Percentiles rank a stretch among this genome's conserved stretches.
phyloP scores from a whole-genome alignment of 2,329 filamentous ascomycete genomes.

The Curvularia hawaiiensis region DNA sequence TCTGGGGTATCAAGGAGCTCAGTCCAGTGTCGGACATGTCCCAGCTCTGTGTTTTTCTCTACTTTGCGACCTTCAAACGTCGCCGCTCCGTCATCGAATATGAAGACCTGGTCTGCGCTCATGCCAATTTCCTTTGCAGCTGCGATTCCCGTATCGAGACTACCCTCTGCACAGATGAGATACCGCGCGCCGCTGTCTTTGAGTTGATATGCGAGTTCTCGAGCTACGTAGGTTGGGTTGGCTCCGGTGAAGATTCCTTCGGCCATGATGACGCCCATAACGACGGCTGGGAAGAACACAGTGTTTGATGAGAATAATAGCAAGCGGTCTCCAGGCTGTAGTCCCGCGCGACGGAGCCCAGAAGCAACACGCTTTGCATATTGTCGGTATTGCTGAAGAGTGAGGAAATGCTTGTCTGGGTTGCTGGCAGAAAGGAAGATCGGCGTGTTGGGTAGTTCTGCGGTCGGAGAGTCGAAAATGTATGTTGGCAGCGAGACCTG shows the following conservation, averaged over 20 bases:
- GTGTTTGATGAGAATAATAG: conserved; percentile 76
- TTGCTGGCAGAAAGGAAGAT: conserved; percentile 68
- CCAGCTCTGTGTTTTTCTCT: conserved; percentile 46
- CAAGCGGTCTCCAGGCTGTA: conserved; percentile 70
- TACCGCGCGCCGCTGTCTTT: conserved; percentile 71
- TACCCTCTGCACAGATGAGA: conserved; percentile 66
- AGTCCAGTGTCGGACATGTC: conserved; percentile 64
- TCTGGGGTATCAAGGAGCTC: conserved; percentile 56
- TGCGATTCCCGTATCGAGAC: conserved; percentile 67
- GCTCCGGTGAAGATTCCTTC: conserved; percentile 79
- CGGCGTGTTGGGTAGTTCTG: conserved; percentile 52
- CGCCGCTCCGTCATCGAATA: conserved; percentile 63
- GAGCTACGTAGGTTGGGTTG: conserved; percentile 69
- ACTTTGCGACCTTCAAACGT: conserved; percentile 52
- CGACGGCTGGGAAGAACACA: conserved; percentile 71
- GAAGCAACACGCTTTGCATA: conserved; percentile 75
- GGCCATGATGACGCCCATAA: conserved; percentile 77
- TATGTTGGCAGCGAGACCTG: conserved; percentile 53
- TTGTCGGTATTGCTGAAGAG: conserved; percentile 66
- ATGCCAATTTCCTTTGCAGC: conserved; percentile 67
- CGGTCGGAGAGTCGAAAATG: conserved; percentile 58
- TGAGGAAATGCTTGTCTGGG: conserved; percentile 71
- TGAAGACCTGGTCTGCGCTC: conserved; percentile 62
- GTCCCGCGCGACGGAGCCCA: conserved; percentile 67
- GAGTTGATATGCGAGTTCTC: conserved; percentile 78